Conservation (phyloP, 352 stramenopile species). For the Phytophthora capsici region DNA sequence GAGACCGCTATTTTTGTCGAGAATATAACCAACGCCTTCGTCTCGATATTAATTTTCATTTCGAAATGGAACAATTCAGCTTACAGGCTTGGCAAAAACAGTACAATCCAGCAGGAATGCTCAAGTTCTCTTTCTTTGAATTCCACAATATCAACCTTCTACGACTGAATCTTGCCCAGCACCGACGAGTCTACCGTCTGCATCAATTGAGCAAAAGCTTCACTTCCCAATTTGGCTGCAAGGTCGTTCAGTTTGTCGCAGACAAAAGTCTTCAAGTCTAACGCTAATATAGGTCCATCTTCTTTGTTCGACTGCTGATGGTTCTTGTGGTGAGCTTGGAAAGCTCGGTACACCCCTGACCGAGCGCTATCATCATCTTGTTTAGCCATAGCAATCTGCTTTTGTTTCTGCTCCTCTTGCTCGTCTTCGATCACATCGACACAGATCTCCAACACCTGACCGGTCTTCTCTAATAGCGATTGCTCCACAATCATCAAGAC, state of each 20-base stretch:
- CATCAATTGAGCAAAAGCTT: conserved; percentile 58
- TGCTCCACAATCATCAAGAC: conserved; percentile 48
- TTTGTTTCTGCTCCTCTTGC: conserved; percentile 39
- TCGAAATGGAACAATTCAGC: no score
- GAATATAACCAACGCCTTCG: no score
- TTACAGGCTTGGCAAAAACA: no score
- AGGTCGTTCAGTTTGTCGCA: conserved; percentile 52
- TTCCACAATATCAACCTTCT: conserved; percentile 5
- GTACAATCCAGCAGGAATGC: no score
- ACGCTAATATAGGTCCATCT: conserved; percentile 43
- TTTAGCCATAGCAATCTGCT: conserved; percentile 7
- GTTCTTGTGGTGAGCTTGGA: conserved; percentile 44
- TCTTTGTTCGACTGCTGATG: conserved; percentile 35
- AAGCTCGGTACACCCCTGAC: conserved; percentile 61
- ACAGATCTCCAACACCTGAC: conserved; percentile 71
- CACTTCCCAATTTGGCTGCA: conserved; percentile 42
- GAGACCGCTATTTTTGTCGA: no score
- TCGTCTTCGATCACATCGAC: conserved; percentile 79
- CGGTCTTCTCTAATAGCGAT: conserved; percentile 58
- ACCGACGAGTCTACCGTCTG: conserved; percentile 67
- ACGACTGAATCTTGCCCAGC: conserved; percentile 60
- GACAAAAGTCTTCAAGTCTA: conserved; percentile 58
- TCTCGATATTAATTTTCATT: no score
- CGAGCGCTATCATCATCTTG: conserved; percentile 15
- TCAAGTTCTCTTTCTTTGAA: no score